These are phyloP conservation scores for Nakazawaea wyomingensis DNA, from an alignment of 805 yeast genomes.

Conservation along the genomic window DNA sequence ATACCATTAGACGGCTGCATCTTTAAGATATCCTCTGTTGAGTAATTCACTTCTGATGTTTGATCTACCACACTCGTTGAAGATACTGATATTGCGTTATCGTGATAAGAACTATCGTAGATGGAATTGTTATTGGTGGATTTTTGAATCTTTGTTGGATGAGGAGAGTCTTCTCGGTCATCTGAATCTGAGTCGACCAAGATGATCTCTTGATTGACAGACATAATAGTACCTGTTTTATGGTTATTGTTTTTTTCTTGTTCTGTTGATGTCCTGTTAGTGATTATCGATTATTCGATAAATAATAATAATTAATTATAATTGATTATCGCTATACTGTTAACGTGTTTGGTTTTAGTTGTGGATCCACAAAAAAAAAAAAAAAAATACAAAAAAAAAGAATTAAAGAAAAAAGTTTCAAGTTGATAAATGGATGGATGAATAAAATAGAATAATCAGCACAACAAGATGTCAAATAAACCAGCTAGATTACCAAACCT, in stretches of 20 bases:
- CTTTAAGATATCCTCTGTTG: neutral
- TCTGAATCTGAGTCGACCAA: conserved; percentile 9
- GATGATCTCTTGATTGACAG: neutral
- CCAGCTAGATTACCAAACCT: conserved; percentile 63
- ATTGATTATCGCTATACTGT: too few species aligned
- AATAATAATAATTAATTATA: too few species aligned
- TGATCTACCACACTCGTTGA: neutral
- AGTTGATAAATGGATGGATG: neutral
- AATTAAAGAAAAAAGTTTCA: neutral
- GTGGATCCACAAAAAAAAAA: neutral
- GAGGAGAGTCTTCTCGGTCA: conserved; percentile 2
- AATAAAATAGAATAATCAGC: neutral
- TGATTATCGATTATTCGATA: too few species aligned
- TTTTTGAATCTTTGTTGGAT: conserved; percentile 9
- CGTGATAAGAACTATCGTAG: conserved; percentile 11
- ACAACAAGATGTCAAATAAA: conserved; percentile 10
- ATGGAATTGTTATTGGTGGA: conserved; percentile 14
- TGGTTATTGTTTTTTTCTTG: too few species aligned
- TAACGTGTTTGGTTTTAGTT: too few species aligned
- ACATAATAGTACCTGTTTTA: too few species aligned
- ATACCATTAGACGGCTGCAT: neutral
- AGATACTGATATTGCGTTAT: conserved; percentile 3
- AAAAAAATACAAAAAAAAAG: neutral
- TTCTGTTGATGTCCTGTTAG: too few species aligned
- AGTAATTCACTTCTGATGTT: neutral